Percentiles rank a stretch among this genome's conserved stretches.
phyloP scores from a whole-genome alignment of 768 basidiomycete genomes.

The Phanerochaete sordida region DNA sequence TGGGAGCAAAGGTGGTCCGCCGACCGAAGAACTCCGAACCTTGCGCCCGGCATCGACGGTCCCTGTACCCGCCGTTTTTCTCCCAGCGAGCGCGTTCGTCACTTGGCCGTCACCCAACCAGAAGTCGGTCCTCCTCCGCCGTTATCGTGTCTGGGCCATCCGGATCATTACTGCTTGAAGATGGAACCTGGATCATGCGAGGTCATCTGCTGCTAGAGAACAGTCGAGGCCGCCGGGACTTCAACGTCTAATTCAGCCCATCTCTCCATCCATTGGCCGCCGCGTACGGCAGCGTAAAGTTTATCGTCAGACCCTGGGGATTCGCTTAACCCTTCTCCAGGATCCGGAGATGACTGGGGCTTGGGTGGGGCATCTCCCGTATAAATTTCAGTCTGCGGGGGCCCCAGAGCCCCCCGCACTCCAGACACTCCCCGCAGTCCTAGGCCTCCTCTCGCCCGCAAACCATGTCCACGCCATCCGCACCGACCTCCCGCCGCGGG shows the following conservation, averaged over 20 bases:
- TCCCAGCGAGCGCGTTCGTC: background rate
- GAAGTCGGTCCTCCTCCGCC: background rate
- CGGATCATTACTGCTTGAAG: background rate
- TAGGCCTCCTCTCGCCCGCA: background rate
- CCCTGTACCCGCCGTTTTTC: background rate
- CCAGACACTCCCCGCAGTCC: background rate
- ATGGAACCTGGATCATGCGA: background rate
- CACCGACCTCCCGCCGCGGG: slow-evolving; percentile 46
- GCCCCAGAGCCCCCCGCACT: background rate
- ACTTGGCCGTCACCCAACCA: background rate
- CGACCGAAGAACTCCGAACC: background rate
- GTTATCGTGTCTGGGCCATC: background rate
- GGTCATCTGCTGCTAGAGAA: background rate
- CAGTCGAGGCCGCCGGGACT: background rate
- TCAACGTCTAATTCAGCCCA: background rate
- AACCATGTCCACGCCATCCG: background rate
- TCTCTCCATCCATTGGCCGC: background rate
- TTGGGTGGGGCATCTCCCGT: background rate
- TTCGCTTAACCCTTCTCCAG: background rate
- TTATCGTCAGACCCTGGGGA: background rate
- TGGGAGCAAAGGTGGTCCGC: too few relatives aligned
- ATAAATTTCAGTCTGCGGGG: background rate
- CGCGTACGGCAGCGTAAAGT: background rate
- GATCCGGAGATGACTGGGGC: background rate
- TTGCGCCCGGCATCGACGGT: background rate